phyloP scores from a whole-genome alignment of 495 filamentous ascomycete genomes.

The Daldinia vernicosa region DNA sequence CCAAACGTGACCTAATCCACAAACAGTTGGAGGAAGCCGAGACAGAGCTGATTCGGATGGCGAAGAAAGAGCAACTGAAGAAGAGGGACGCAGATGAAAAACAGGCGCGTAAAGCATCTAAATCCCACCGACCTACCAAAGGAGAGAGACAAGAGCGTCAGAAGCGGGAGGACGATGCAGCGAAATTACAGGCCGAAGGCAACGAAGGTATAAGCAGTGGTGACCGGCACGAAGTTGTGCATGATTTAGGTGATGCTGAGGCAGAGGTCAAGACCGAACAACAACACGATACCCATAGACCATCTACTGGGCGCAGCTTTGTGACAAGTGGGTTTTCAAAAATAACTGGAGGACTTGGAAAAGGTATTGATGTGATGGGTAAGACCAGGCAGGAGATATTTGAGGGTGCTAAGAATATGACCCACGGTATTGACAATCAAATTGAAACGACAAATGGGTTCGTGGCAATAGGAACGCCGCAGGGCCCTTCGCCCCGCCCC shows the following conservation, averaged over 20 bases:
- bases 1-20: constrained; percentile 76
- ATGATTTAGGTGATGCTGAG: constrained; percentile 74
- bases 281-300: constrained; percentile 30
- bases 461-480: constrained; percentile 48
- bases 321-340: constrained; percentile 48
- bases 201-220: constrained; percentile 80
- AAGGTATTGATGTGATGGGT: constrained; percentile 50
- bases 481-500: constrained; percentile 26
- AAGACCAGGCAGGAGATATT: constrained; percentile 52
- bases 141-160: constrained; percentile 58
- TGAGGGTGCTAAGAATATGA: constrained; percentile 64
- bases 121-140: constrained; percentile 57
- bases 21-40: constrained; percentile 79
- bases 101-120: constrained; percentile 61
- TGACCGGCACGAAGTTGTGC: constrained; percentile 79
- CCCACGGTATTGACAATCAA: constrained; percentile 67
- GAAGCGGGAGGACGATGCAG: constrained; percentile 63
- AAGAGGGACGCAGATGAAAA: constrained; percentile 70
- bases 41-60: constrained; percentile 80
- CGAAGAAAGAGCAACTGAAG: constrained; percentile 79
- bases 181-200: constrained; percentile 68
- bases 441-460: constrained; percentile 67
- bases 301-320: constrained; percentile 38
- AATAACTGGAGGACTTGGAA: constrained; percentile 51
- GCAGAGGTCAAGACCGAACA: constrained; percentile 52